Evolutionary conservation across 1,284 basidiomycete species (phyloP).

Genomic region (Apiotrichum laibachii): DNA sequence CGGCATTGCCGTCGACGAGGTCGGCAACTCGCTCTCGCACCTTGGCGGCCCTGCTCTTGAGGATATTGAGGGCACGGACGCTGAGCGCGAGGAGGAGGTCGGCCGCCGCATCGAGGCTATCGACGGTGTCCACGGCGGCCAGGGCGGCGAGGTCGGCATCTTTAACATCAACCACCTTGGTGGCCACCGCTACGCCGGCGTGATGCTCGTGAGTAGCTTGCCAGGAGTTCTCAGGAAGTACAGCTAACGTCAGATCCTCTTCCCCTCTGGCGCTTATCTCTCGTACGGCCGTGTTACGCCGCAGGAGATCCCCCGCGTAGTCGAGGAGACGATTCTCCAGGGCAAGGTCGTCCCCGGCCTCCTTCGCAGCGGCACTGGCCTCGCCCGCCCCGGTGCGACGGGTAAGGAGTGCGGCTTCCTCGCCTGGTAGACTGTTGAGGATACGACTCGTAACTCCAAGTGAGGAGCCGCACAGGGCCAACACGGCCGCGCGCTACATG

Average conservation of each 20-base stretch:
- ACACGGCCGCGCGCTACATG: too few relatives aligned
- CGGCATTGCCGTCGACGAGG: slow-evolving; percentile 46
- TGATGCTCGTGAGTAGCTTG: slow-evolving; percentile 68
- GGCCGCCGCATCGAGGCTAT: slow-evolving; percentile 54
- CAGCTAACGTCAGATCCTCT: slow-evolving; percentile 64
- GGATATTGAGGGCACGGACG: slow-evolving; percentile 59
- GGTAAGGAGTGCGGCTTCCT: slow-evolving; percentile 28
- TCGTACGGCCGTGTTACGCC: slow-evolving; percentile 94
- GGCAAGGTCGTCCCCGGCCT: slow-evolving; percentile 79
- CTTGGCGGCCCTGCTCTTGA: slow-evolving; percentile 57
- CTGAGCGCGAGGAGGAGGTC: slow-evolving; percentile 54
- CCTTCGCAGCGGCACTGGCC: slow-evolving; percentile 75
- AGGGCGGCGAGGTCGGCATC: slow-evolving; percentile 63
- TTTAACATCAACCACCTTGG: slow-evolving; percentile 83
- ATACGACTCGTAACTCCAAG: too few relatives aligned
- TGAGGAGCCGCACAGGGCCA: too few relatives aligned
- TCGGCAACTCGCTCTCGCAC: slow-evolving; percentile 54
- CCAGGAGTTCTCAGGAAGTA: neutral
- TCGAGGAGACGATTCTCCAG: slow-evolving; percentile 76
- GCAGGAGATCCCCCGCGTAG: slow-evolving; percentile 79
- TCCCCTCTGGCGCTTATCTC: slow-evolving; percentile 74
- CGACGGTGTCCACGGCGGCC: slow-evolving; percentile 52
- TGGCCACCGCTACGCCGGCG: slow-evolving; percentile 87
- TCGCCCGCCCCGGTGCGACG: slow-evolving; percentile 44
- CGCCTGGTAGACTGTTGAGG: slow-evolving; percentile 23